Percentiles rank a stretch among this genome's conserved stretches.
phyloP scores from a whole-genome alignment of 176 grass and related monocot species.

The Poa annua region DNA sequence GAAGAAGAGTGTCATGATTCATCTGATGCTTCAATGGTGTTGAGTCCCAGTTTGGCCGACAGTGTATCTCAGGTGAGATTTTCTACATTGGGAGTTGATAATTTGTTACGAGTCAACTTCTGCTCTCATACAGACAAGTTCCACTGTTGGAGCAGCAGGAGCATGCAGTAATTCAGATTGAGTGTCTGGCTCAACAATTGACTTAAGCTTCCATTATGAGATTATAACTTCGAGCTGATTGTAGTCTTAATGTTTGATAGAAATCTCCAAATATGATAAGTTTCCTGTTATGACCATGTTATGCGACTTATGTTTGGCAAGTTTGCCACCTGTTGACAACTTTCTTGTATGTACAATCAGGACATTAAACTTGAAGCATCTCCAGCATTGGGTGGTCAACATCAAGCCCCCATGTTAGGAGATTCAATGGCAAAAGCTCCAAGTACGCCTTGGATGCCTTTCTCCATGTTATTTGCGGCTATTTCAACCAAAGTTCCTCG shows the following conservation, averaged over 20 bases:
- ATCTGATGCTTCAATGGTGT: slow-evolving; percentile 66
- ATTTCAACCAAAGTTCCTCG: slow-evolving; percentile 92
- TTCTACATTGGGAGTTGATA: slow-evolving; percentile 36
- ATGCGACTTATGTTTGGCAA: slow-evolving; percentile 26
- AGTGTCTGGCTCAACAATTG: slow-evolving; percentile 50
- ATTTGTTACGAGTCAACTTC: slow-evolving; percentile 40
- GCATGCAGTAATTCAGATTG: slow-evolving; percentile 52
- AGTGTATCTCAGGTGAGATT: slow-evolving; percentile 63
- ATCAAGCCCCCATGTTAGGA: slow-evolving; percentile 54
- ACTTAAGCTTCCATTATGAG: slow-evolving; percentile 52
- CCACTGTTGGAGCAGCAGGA: slow-evolving; percentile 56
- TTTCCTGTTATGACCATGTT: slow-evolving; percentile 48
- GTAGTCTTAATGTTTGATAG: slow-evolving; percentile 55
- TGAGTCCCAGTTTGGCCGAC: slow-evolving; percentile 63
- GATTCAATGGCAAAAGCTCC: slow-evolving; percentile 62
- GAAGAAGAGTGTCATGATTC: slow-evolving; percentile 59
- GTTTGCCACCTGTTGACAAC: slow-evolving; percentile 35
- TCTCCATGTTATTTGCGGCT: slow-evolving; percentile 97
- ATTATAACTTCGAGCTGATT: slow-evolving; percentile 61
- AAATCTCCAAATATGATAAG: slow-evolving; percentile 68
- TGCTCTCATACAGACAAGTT: slow-evolving; percentile 60
- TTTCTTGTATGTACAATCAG: slow-evolving; percentile 45
- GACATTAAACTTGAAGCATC: slow-evolving; percentile 49
- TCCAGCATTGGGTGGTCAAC: slow-evolving; percentile 60
- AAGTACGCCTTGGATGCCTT: slow-evolving; percentile 95